Percentiles rank a stretch among this genome's conserved stretches.
Evolutionary conservation across 2,329 filamentous ascomycete species (phyloP).

Genomic region (Cladosporium sphaerospermum): DNA sequence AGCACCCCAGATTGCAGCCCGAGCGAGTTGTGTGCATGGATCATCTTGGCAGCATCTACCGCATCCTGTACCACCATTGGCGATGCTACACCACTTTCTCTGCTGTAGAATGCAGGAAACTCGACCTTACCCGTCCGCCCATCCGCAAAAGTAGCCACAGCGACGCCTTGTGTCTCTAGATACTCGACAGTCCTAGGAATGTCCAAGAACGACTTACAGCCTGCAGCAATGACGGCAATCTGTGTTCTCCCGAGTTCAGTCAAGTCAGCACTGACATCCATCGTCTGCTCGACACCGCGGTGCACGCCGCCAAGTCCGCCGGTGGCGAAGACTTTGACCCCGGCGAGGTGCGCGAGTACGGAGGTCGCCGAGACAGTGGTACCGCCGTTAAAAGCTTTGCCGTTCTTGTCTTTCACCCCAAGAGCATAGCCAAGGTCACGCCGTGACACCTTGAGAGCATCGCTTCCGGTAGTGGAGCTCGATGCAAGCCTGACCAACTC

Average conservation of each 20-base stretch:
- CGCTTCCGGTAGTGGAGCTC: constrained; percentile 47
- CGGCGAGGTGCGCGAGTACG: constrained; percentile 77
- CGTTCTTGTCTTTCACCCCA: constrained; percentile 63
- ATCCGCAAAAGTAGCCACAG: constrained; percentile 85
- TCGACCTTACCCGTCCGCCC: constrained; percentile 66
- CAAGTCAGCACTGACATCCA: constrained; percentile 93
- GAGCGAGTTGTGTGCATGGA: constrained; percentile 68
- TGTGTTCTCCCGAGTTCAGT: constrained; percentile 87
- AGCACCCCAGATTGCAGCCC: constrained; percentile 71
- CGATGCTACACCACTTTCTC: constrained; percentile 77
- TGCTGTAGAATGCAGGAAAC: constrained; percentile 88
- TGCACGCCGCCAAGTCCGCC: constrained; percentile 94
- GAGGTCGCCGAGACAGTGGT: constrained; percentile 94
- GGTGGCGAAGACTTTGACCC: constrained; percentile 89
- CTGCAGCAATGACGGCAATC: constrained; percentile 80
- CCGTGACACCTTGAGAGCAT: constrained; percentile 75
- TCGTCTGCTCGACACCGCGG: constrained; percentile 72
- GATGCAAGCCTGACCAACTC: constrained; percentile 66
- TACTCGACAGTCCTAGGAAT: constrained; percentile 83
- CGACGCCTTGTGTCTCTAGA: constrained; percentile 66
- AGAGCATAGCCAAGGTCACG: constrained; percentile 78
- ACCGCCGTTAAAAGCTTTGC: constrained; percentile 70
- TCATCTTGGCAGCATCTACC: constrained; percentile 80
- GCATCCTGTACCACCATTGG: constrained; percentile 70
- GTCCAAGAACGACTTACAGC: constrained; percentile 94